phyloP scores from a whole-genome alignment of 768 basidiomycete species.

The Podaxis sp. region DNA sequence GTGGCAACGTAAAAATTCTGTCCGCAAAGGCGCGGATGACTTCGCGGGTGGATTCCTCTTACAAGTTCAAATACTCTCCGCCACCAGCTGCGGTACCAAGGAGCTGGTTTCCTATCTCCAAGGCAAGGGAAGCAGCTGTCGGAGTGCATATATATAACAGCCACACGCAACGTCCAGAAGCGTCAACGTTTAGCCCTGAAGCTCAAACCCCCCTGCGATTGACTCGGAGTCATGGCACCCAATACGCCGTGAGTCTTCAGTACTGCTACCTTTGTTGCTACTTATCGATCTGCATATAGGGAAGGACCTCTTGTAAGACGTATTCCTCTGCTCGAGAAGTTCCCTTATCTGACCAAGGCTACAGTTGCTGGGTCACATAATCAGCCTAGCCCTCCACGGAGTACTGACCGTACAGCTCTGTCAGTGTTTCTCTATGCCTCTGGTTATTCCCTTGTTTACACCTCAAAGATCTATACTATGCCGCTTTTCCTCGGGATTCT shows the following conservation, averaged over 20 bases:
- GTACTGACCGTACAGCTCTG: background rate
- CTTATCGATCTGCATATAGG: background rate
- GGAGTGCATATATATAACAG: too few relatives aligned
- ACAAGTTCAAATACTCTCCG: too few relatives aligned
- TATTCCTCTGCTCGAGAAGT: background rate
- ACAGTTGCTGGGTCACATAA: background rate
- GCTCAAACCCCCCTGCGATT: background rate
- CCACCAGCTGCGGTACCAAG: too few relatives aligned
- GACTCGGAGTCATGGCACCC: background rate
- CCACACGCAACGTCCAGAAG: too few relatives aligned
- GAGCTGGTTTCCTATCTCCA: too few relatives aligned
- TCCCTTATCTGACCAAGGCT: background rate
- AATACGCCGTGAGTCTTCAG: background rate
- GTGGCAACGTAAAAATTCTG: too few relatives aligned
- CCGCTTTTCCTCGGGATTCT: slow-evolving; percentile 13
- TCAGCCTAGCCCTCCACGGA: background rate
- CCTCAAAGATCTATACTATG: slow-evolving; percentile 10
- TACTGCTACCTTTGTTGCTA: background rate
- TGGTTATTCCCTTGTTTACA: background rate
- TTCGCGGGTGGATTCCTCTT: too few relatives aligned
- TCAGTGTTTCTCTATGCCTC: background rate
- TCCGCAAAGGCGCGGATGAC: too few relatives aligned
- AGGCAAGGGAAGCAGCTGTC: too few relatives aligned
- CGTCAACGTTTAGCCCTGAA: background rate
- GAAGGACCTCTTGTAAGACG: background rate